Evolutionary conservation across 2,329 filamentous ascomycete genomes (phyloP).

Genomic region (Tolypocladium tundrense): DNA sequence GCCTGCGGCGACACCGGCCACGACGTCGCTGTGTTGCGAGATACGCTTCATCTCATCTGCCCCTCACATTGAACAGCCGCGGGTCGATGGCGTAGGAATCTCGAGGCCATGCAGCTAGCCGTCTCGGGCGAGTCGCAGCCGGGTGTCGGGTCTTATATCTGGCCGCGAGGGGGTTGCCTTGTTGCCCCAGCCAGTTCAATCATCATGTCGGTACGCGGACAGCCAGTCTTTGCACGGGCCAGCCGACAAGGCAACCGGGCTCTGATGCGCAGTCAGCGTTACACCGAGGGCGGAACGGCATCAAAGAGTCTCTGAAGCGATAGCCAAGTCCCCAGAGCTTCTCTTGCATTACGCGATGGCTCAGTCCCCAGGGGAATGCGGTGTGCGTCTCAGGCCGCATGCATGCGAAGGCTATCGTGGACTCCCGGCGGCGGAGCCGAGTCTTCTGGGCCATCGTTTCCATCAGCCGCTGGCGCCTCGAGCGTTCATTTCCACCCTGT

Average conservation of each 20-base stretch:
- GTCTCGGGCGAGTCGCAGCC: not conserved
- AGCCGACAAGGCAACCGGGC: not conserved
- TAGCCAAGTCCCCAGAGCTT: not conserved
- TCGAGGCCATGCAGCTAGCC: not conserved
- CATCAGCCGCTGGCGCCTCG: not conserved
- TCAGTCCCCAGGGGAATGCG: not conserved
- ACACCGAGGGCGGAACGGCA: not conserved
- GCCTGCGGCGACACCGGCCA: not conserved
- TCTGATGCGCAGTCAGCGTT: not conserved
- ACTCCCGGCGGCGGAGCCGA: not conserved
- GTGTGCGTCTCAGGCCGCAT: not conserved
- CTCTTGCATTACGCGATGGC: not conserved
- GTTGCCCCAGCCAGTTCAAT: not conserved
- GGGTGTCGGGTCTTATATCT: not conserved
- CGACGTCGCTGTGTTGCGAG: not conserved
- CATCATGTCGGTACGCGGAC: not conserved
- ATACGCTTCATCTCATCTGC: not conserved
- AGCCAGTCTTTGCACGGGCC: not conserved
- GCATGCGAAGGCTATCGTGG: not conserved
- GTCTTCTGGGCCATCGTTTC: not conserved
- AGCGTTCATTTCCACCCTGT: not conserved
- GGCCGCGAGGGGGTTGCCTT: not conserved
- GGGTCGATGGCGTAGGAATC: not conserved
- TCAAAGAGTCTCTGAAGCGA: not conserved
- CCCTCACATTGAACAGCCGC: not conserved